Evolutionary conservation across 257 asterid species (phyloP).

Genomic region (Petunia axillaris): DNA sequence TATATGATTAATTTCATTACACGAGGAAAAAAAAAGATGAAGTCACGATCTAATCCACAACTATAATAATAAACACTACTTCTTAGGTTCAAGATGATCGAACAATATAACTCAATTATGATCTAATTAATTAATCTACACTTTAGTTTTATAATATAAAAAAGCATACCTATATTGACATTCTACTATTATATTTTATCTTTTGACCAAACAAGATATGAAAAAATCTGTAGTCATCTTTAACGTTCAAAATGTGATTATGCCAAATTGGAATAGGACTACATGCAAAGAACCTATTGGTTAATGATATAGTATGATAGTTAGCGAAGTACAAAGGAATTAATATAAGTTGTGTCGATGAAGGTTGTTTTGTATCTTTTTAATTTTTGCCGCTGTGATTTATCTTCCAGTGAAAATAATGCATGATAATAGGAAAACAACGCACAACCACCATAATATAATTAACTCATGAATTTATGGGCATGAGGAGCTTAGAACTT

Average conservation of each 20-base stretch:
- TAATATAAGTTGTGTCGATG: not conserved
- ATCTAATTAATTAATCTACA: not conserved
- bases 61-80: too few relatives aligned
- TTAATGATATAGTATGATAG: not conserved
- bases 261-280: not conserved
- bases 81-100: not conserved
- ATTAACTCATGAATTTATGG: not conserved
- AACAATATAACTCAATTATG: not conserved
- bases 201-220: not conserved
- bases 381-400: not conserved
- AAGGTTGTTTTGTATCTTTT: not conserved
- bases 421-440: not conserved
- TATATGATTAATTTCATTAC: too few relatives aligned
- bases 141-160: not conserved
- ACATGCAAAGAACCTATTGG: conserved; percentile 23
- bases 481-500: not conserved
- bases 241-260: conserved; percentile 13
- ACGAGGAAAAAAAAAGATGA: too few relatives aligned
- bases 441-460: not conserved
- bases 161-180: not conserved
- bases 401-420: not conserved
- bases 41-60: too few relatives aligned
- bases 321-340: not conserved
- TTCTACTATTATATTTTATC: not conserved
- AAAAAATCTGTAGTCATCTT: not conserved